These are phyloP conservation scores for Colletotrichum euphorbiae DNA, from an alignment of 2,329 filamentous ascomycete genomes.

Conservation along the genomic window DNA sequence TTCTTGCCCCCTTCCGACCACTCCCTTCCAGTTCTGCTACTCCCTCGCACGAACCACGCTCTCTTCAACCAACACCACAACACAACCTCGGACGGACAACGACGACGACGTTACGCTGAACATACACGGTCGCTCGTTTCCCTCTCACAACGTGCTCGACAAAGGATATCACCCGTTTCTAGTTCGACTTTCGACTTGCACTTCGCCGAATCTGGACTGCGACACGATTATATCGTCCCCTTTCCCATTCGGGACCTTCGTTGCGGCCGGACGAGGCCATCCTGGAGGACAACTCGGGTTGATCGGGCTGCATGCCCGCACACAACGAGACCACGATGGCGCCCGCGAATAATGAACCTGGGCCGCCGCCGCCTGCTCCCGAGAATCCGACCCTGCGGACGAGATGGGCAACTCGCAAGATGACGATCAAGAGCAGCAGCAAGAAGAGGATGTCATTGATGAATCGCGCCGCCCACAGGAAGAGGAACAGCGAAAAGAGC, in stretches of 20 bases:
- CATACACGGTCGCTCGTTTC: constrained; percentile 36
- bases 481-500: constrained; percentile 77
- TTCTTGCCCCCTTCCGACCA: constrained; percentile 40
- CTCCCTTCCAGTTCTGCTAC: constrained; percentile 38
- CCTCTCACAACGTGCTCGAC: constrained; percentile 9
- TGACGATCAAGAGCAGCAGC: constrained; percentile 78
- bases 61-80: constrained; percentile 33
- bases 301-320: constrained; percentile 50
- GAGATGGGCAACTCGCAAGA: constrained; percentile 96
- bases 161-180: neutral
- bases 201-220: constrained; percentile 21
- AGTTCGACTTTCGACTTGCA: constrained; percentile 5
- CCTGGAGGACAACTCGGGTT: constrained; percentile 56
- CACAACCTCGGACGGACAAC: constrained; percentile 34
- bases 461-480: constrained; percentile 77
- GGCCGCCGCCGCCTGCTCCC: constrained; percentile 59
- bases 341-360: constrained; percentile 38
- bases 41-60: constrained; percentile 40
- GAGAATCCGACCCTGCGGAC: constrained; percentile 73
- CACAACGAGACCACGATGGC: constrained; percentile 45
- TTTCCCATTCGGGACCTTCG: constrained; percentile 31
- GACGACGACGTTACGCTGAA: constrained; percentile 37
- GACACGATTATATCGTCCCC: neutral
- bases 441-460: constrained; percentile 87
- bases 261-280: constrained; percentile 48